Evolutionary conservation across 805 yeast genomes (phyloP).

Genomic region (Kuraishia cidri): DNA sequence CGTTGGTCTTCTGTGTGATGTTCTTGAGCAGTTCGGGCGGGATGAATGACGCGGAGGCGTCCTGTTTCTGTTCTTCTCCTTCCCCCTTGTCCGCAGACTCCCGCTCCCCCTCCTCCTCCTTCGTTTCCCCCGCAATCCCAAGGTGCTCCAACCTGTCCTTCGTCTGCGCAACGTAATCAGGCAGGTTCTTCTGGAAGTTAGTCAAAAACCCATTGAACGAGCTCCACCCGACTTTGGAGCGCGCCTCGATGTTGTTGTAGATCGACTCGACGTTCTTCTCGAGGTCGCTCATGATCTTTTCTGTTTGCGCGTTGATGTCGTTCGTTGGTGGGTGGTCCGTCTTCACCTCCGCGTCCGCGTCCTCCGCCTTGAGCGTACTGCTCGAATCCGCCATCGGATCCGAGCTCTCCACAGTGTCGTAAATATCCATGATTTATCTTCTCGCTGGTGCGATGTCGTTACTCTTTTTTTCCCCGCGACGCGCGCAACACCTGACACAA

Average conservation of each 20-base stretch:
- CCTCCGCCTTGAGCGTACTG: slow-evolving; percentile 8
- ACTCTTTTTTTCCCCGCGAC: not conserved
- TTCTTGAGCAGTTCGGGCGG: slow-evolving; percentile 6
- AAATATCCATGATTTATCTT: slow-evolving; percentile 16
- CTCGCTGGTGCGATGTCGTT: not conserved
- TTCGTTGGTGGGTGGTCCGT: slow-evolving; percentile 2
- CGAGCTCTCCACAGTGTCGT: slow-evolving; percentile 13
- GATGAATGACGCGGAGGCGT: slow-evolving; percentile 18
- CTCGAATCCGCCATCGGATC: slow-evolving; percentile 12
- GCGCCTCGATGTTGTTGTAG: slow-evolving; percentile 33
- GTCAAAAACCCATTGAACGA: slow-evolving; percentile 23
- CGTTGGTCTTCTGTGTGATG: slow-evolving; percentile 39
- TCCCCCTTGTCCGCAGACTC: slow-evolving; percentile 6
- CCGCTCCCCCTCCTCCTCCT: slow-evolving; percentile 3
- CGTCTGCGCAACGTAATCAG: slow-evolving; percentile 19
- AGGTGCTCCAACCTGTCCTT: slow-evolving; percentile 13
- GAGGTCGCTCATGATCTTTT: slow-evolving; percentile 45
- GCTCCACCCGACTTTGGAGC: slow-evolving; percentile 25
- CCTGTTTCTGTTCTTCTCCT: slow-evolving; percentile 8
- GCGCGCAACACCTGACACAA: not conserved
- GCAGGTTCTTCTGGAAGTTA: slow-evolving; percentile 20
- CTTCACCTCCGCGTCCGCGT: not conserved
- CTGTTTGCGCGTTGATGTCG: slow-evolving; percentile 36
- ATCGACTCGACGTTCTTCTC: slow-evolving; percentile 29
- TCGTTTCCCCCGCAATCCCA: slow-evolving; percentile 7